Evolutionary conservation across 2,329 filamentous ascomycete species (phyloP), one percentile per base, ranked within the genome.

Genomic region (Alternaria sp.): DNA sequence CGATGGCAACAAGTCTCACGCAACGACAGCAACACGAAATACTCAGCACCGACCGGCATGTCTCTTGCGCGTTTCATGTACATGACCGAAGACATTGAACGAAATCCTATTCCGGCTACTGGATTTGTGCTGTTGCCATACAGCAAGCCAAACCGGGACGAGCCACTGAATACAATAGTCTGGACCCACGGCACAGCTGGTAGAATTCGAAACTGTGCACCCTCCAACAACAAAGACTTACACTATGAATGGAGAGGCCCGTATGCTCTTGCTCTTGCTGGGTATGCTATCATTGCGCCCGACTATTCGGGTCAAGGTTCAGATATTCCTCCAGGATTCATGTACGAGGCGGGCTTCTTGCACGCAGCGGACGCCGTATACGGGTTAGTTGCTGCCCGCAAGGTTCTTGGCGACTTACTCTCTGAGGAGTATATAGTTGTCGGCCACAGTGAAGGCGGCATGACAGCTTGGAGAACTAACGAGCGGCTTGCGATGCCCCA

Each of bases 221-320:
- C 67, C 13, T 68, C 65, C 2, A 69, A 72, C 45, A 62, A 72
- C 50, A 69, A 67, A 21, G 64, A 71, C 28, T 44, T 73, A 4
- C 72, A 71, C 58, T 72, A 73, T 28, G 71, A 71, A 43, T 73
- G 69, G 66, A 49, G 59, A 21, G 68, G 68, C 4, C 63, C 67
- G 4, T 73, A 62, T 45, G 57, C 59, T 23, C 49, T 73, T 11
- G 69, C 67, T 21, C 46, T 46, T 23, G 64, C 65, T 19, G 69
- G 69, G 13, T 71, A 72, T 36, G 70, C 69, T 12, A 66, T 73
- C 23, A 64, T 73, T 45, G 67, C 62, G 32, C 68, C 70, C 8
- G 69, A 73, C 56, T 72, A 68, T 13, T 58, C 68, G 21, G 68
- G 66, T 15, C 30, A 36, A 9, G 30, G 30, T 9, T 36, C 30